These are phyloP conservation scores for Hypoxylon sp. DNA, from an alignment of 2,329 filamentous ascomycete species.

Conservation along the genomic window DNA sequence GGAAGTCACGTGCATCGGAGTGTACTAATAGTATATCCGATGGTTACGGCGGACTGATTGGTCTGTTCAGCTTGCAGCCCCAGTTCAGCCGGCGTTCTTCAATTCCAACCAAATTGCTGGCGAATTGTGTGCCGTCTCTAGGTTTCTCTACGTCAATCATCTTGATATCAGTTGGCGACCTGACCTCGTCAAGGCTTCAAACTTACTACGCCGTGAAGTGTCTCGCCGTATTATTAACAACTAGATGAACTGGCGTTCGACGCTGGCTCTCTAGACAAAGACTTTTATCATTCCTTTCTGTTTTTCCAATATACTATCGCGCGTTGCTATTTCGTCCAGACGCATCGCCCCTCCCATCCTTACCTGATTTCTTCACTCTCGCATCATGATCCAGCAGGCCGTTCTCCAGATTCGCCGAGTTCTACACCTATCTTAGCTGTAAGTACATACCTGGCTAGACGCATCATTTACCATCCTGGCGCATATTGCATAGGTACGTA, in stretches of 20 bases:
- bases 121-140: slow-evolving; percentile 23
- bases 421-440: slow-evolving; percentile 45
- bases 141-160: slow-evolving; percentile 25
- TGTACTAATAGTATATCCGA: slow-evolving; percentile 24
- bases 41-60: slow-evolving; percentile 15
- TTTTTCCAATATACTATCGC: slow-evolving; percentile 18
- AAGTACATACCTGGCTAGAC: slow-evolving; percentile 17
- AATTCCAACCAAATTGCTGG: slow-evolving; percentile 36
- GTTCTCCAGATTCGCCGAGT: slow-evolving; percentile 31
- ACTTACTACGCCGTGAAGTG: slow-evolving; percentile 1
- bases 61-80: background rate
- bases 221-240: slow-evolving; percentile 2
- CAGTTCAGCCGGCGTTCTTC: slow-evolving; percentile 6
- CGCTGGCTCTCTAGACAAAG: background rate
- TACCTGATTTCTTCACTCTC: slow-evolving; percentile 23
- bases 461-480: background rate
- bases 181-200: slow-evolving; percentile 4
- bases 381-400: slow-evolving; percentile 48
- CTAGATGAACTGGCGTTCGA: slow-evolving; percentile 1
- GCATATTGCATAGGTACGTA: background rate
- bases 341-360: slow-evolving; percentile 16
- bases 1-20: slow-evolving; percentile 27
- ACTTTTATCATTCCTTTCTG: background rate
- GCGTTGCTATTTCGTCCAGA: background rate
- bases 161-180: slow-evolving; percentile 25